Percentiles rank a stretch among this genome's conserved stretches.
These are phyloP conservation scores for Aspergillus glaucus DNA, from an alignment of 2,329 filamentous ascomycete species.

Conservation along the genomic window DNA sequence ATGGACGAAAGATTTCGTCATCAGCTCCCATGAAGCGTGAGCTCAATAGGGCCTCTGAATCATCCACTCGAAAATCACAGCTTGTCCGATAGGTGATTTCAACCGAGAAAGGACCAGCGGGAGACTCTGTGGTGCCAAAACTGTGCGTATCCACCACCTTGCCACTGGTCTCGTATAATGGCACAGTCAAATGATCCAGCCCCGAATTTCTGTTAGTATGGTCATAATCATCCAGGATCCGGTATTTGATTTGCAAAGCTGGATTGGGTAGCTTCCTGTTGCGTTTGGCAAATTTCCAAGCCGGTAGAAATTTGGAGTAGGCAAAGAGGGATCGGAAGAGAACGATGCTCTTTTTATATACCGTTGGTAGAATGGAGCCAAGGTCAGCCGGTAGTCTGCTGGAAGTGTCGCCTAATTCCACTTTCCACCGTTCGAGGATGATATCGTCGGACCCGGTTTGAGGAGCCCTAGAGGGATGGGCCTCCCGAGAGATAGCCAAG, in stretches of 20 bases:
- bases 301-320: constrained; percentile 73
- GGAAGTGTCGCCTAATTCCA: constrained; percentile 65
- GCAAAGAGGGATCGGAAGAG: constrained; percentile 86
- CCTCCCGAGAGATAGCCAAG: constrained; percentile 57
- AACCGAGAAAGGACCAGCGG: constrained; percentile 75
- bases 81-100: constrained; percentile 79
- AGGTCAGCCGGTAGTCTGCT: constrained; percentile 51
- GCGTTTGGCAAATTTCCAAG: constrained; percentile 76
- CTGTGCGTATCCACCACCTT: constrained; percentile 68
- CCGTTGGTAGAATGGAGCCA: constrained; percentile 64
- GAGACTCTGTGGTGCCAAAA: constrained; percentile 79
- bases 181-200: constrained; percentile 64
- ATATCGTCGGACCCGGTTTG: constrained; percentile 60
- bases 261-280: constrained; percentile 63
- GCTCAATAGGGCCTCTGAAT: constrained; percentile 82
- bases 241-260: constrained; percentile 68
- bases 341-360: constrained; percentile 96
- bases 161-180: constrained; percentile 58
- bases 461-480: constrained; percentile 33
- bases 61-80: constrained; percentile 85
- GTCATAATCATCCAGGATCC: constrained; percentile 60
- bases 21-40: constrained; percentile 90
- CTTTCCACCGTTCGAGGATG: constrained; percentile 82
- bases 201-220: constrained; percentile 42
- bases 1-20: constrained; percentile 79